These are phyloP conservation scores for Russula brevipes DNA, from an alignment of 768 basidiomycete species.

Conservation along the genomic window DNA sequence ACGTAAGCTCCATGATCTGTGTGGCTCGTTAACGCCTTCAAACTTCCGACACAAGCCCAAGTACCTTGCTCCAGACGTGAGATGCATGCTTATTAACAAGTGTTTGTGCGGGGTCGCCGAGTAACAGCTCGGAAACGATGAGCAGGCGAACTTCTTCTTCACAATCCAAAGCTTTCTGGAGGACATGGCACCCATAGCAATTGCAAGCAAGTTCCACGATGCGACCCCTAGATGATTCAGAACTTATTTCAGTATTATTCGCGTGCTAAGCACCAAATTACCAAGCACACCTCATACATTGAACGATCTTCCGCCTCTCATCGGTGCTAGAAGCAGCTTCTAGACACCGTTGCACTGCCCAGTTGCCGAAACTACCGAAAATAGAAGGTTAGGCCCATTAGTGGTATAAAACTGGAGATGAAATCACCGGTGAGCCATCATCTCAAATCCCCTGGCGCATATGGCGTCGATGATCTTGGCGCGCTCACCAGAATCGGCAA, in stretches of 20 bases:
- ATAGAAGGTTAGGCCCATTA: neutral
- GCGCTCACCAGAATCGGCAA: constrained; percentile 71
- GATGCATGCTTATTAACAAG: constrained; percentile 88
- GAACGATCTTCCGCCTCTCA: constrained; percentile 74
- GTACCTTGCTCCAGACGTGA: constrained; percentile 87
- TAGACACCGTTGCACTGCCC: constrained; percentile 84
- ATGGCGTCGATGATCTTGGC: constrained; percentile 85
- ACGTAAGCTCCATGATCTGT: constrained; percentile 85
- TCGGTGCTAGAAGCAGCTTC: constrained; percentile 72
- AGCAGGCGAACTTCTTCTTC: constrained; percentile 80
- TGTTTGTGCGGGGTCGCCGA: constrained; percentile 80
- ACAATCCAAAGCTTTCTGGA: constrained; percentile 87
- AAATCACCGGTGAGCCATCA: constrained; percentile 82
- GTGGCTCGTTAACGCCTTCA: constrained; percentile 6
- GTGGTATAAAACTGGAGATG: neutral
- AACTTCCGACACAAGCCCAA: neutral
- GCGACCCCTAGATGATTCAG: constrained; percentile 48
- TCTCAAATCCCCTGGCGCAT: constrained; percentile 77
- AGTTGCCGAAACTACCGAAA: constrained; percentile 72
- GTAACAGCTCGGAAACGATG: constrained; percentile 79
- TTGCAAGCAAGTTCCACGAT: constrained; percentile 85
- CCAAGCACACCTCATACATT: constrained; percentile 69
- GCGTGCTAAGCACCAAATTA: neutral
- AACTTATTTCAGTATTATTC: neutral
- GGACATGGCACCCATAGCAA: constrained; percentile 84